Base-by-base conservation (phyloP, 2,329 filamentous ascomycete genomes). In the Myriosclerotinia scirpicola region DNA sequence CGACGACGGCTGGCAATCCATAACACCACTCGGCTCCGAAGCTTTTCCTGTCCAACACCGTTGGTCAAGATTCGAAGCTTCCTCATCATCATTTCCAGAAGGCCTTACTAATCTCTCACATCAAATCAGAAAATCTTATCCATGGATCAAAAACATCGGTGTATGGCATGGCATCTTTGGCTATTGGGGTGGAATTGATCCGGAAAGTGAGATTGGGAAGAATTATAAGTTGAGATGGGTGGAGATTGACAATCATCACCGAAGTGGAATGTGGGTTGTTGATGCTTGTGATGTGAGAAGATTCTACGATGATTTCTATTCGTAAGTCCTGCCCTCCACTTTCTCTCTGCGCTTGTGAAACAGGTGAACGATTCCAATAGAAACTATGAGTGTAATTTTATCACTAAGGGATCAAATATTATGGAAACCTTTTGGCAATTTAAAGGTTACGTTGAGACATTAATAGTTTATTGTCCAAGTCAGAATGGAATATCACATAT, bases 1-100 rank as follows among this genome's bases (percentile, higher is more conserved):
- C 34, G 69, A 70, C 30, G 68, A 70, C 20, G 69, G 69, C 8
- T 70, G 69, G 69, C 69, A 70, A 38, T 68, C 68, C 6, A 62
- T 68, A 36, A 64, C 59, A 5, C 17, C 52, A 3, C 55, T 58
- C 36, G 67, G 69, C 3, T 34, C 59, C 7, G 55, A 62, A 59
- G 22, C 34, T 3, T 65, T 56, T 17, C 44, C 53, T 11, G 40
- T n/a, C 15, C 40, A 59, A 26, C 26, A 54, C 30, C 54, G 68
- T 20, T 69, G 68, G 68, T 44, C 63, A 20, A 65, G 61, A 48
- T 68, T 69, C 34, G 64, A 69, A 50, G 67, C 67, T 38, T 67
- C 64, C 12, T 42, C 46, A 22, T 52, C 50, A 59, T 54, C 66
- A 4, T 70, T 70, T 54, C 66, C 69, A 22, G 36, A 44, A 36